phyloP scores from a whole-genome alignment of 345 rosid species.

The Eucalyptus tenuipes region DNA sequence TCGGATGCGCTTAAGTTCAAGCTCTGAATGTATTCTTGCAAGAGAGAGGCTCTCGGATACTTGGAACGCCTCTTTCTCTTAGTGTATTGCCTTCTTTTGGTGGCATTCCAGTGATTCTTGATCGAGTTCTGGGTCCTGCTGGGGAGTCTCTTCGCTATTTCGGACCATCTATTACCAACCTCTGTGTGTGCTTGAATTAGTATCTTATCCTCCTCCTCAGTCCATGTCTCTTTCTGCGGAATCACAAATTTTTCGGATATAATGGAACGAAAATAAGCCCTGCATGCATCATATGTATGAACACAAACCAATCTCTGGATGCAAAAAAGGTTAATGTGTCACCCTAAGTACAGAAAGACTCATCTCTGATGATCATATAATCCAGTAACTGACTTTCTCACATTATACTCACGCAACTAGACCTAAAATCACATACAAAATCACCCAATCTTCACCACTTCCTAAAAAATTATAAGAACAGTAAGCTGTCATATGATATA shows the following conservation, averaged over 20 bases:
- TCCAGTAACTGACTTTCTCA: background rate
- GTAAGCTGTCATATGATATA: background rate
- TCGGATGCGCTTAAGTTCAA: constrained; percentile 27
- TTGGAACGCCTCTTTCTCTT: constrained; percentile 76
- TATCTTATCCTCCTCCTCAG: constrained; percentile 75
- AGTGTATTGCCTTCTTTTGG: constrained; percentile 79
- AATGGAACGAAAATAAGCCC: background rate
- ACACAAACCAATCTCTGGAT: background rate
- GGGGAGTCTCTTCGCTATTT: constrained; percentile 79
- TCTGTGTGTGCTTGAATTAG: constrained; percentile 64
- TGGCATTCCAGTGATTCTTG: constrained; percentile 98
- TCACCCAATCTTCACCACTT: background rate
- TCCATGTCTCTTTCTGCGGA: constrained; percentile 78
- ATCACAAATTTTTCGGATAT: background rate
- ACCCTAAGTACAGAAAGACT: background rate
- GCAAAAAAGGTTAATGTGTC: background rate
- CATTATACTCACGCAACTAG: background rate
- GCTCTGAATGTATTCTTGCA: constrained; percentile 91
- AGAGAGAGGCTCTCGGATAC: constrained; percentile 51
- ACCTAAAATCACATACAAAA: background rate
- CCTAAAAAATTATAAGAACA: background rate
- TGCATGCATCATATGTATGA: background rate
- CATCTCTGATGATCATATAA: background rate
- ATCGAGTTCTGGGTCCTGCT: constrained; percentile 97
- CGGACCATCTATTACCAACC: constrained; percentile 96